These are phyloP conservation scores for Pestalotiopsis sp. DNA, from an alignment of 2,329 filamentous ascomycete genomes.

Conservation along the genomic window DNA sequence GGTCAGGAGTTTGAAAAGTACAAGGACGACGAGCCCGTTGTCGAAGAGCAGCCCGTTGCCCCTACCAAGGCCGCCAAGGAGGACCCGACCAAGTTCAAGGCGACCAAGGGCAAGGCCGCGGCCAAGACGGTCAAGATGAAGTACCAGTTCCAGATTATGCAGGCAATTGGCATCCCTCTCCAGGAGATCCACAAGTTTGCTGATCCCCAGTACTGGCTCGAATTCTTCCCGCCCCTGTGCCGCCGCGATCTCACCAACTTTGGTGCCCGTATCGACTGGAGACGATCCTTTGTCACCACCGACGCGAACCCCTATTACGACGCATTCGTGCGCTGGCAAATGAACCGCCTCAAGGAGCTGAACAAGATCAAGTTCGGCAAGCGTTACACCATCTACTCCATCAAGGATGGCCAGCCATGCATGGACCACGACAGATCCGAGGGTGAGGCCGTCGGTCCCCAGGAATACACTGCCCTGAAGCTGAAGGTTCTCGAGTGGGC, in stretches of 20 bases:
- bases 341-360: slow-evolving; percentile 86
- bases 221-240: slow-evolving; percentile 86
- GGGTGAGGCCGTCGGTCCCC: slow-evolving; percentile 80
- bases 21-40: slow-evolving; percentile 56
- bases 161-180: slow-evolving; percentile 82
- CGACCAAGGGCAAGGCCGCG: slow-evolving; percentile 89
- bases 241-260: slow-evolving; percentile 80
- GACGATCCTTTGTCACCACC: slow-evolving; percentile 89
- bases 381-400: slow-evolving; percentile 90
- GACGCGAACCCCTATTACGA: slow-evolving; percentile 98
- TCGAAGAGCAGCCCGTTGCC: slow-evolving; percentile 54
- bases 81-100: slow-evolving; percentile 88
- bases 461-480: slow-evolving; percentile 93
- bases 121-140: slow-evolving; percentile 92
- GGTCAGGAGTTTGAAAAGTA: slow-evolving; percentile 84
- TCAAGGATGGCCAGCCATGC: slow-evolving; percentile 86
- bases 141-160: slow-evolving; percentile 96
- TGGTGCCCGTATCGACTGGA: slow-evolving; percentile 89
- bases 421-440: slow-evolving; percentile 85
- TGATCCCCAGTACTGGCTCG: slow-evolving; percentile 88
- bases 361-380: slow-evolving; percentile 94
- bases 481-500: slow-evolving; percentile 90
- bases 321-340: slow-evolving; percentile 94
- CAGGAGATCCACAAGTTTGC: slow-evolving; percentile 94
- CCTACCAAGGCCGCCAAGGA: slow-evolving; percentile 60